Conservation (phyloP, 1,139 yeast genomes). For the Chernovozyma sophiae-reginae region DNA sequence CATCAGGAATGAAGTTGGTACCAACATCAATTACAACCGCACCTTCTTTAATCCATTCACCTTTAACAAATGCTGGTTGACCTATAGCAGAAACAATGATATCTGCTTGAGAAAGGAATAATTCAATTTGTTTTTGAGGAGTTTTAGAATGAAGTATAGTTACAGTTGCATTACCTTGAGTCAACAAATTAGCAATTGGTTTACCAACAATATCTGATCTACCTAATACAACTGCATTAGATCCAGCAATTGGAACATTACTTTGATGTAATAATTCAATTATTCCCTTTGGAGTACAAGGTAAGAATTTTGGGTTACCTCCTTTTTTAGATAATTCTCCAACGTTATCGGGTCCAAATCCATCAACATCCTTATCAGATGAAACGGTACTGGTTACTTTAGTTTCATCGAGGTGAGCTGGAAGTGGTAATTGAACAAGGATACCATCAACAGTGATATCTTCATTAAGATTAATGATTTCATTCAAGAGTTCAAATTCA, state of each 20-base stretch:
- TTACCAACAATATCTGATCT: slow-evolving; percentile 95
- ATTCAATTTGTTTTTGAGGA: slow-evolving; percentile 49
- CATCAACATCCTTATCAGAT: slow-evolving; percentile 89
- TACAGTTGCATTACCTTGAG: slow-evolving; percentile 79
- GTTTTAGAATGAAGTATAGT: slow-evolving; percentile 82
- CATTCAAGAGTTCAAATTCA: slow-evolving; percentile 55
- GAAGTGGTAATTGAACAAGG: slow-evolving; percentile 87
- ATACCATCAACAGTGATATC: slow-evolving; percentile 78
- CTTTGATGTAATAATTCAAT: slow-evolving; percentile 68
- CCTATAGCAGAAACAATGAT: slow-evolving; percentile 93
- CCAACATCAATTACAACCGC: slow-evolving; percentile 95
- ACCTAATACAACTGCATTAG: slow-evolving; percentile 91
- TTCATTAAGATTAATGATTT: slow-evolving; percentile 61
- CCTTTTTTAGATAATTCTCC: slow-evolving; percentile 91
- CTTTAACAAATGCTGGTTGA: slow-evolving; percentile 73
- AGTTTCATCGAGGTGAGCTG: slow-evolving; percentile 75
- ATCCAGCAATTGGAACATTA: slow-evolving; percentile 63
- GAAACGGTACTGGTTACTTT: slow-evolving; percentile 72
- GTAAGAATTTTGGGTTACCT: slow-evolving; percentile 81
- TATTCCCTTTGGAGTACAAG: slow-evolving; percentile 97
- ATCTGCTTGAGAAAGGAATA: slow-evolving; percentile 69
- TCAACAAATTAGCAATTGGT: slow-evolving; percentile 82
- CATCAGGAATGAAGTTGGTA: slow-evolving; percentile 80
- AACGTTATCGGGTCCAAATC: slow-evolving; percentile 84
- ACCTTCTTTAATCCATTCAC: slow-evolving; percentile 83